These are phyloP conservation scores for Royoungia palumana DNA, from an alignment of 768 basidiomycete species.

Conservation along the genomic window DNA sequence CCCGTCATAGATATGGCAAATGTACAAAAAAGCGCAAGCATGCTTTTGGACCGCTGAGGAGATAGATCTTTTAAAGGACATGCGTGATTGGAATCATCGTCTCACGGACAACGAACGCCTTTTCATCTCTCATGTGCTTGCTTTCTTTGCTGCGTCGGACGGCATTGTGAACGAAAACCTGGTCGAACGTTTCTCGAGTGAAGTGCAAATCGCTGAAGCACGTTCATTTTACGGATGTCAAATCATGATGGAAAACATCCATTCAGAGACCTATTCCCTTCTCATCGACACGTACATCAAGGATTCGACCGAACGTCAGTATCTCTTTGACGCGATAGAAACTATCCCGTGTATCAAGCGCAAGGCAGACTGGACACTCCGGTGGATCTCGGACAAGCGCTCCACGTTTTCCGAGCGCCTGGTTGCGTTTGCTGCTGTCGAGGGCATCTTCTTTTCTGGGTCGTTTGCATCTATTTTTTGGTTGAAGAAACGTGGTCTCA, in stretches of 20 bases:
- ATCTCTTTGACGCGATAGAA: slow-evolving; percentile 87
- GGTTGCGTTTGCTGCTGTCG: slow-evolving; percentile 92
- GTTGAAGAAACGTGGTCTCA: slow-evolving; percentile 95
- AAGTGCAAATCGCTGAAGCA: slow-evolving; percentile 88
- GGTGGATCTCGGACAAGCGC: slow-evolving; percentile 78
- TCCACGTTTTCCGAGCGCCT: slow-evolving; percentile 88
- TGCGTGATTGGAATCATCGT: slow-evolving; percentile 77
- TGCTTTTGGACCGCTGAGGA: slow-evolving; percentile 94
- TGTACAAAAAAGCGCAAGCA: slow-evolving; percentile 93
- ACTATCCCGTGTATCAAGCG: slow-evolving; percentile 87
- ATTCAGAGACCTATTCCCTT: slow-evolving; percentile 93
- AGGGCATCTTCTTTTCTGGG: slow-evolving; percentile 94
- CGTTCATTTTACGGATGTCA: slow-evolving; percentile 97
- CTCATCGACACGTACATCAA: slow-evolving; percentile 93
- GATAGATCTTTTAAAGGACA: slow-evolving; percentile 83
- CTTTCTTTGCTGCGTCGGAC: slow-evolving; percentile 94
- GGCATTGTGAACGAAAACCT: slow-evolving; percentile 96
- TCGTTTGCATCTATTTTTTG: slow-evolving; percentile 93
- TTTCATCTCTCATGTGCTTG: slow-evolving; percentile 87
- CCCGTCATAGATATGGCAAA: slow-evolving; percentile 73
- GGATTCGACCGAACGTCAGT: slow-evolving; percentile 65
- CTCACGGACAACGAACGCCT: slow-evolving; percentile 77
- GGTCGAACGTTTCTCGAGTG: slow-evolving; percentile 86
- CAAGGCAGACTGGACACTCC: slow-evolving; percentile 92
- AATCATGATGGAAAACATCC: slow-evolving; percentile 98